A percentile compares a stretch with the other conserved stretches of the same genome.
Evolutionary conservation across 2,329 filamentous ascomycete species (phyloP).

Genomic region (Colletotrichum falcatum): DNA sequence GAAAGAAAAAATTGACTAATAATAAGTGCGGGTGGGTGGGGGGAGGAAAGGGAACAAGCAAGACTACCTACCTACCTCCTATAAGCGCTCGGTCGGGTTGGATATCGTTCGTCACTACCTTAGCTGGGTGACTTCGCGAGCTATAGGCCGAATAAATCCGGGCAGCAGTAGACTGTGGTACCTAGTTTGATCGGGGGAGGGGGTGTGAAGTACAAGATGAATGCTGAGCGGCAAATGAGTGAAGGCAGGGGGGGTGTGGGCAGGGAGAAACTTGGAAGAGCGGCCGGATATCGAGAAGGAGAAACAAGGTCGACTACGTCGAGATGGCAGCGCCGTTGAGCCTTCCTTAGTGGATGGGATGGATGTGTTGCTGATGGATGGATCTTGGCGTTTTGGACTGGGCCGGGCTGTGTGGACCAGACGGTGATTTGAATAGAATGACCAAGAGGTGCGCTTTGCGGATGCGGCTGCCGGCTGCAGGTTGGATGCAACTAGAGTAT

Average conservation of each 20-base stretch:
- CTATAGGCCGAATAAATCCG: background rate
- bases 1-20: background rate
- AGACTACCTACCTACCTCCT: background rate
- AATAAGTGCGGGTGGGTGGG: background rate
- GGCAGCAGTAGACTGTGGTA: background rate
- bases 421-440: background rate
- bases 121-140: too few species aligned
- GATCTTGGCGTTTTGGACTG: background rate
- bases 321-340: background rate
- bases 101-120: background rate
- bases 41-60: background rate
- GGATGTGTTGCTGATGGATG: background rate
- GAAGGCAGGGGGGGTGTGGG: background rate
- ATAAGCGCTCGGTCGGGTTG: background rate
- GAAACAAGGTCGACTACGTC: background rate
- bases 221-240: constrained; percentile 1
- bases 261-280: background rate
- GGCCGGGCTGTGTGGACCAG: background rate
- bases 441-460: background rate
- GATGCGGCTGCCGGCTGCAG: background rate
- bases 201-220: background rate
- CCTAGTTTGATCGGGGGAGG: background rate
- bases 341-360: too few species aligned
- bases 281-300: background rate
- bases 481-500: constrained; percentile 20